Evolutionary conservation across 306 rosid genomes (phyloP), one percentile per base, ranked within the genome.

Genomic region (Astragalus glycyphyllos): DNA sequence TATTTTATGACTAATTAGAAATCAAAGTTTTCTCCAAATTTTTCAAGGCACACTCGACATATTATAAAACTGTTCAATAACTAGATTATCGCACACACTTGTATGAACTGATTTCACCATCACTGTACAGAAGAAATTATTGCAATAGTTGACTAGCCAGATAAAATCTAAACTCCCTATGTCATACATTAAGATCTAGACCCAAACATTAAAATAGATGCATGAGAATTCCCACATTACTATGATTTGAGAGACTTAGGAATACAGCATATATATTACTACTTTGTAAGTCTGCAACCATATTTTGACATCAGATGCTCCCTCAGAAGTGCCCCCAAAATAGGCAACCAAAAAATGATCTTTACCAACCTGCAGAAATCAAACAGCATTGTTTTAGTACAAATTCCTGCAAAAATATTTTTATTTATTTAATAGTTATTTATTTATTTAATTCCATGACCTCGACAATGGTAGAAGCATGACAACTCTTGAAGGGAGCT

Each of bases 381-480:
- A 71, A 62, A 85, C 63, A 68, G 49, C 40, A 57, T n/a, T n/a
- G n/a, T n/a, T n/a, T n/a, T n/a, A n/a, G n/a, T n/a, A n/a, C n/a
- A n/a, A n/a, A n/a, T n/a, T n/a, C n/a, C n/a, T n/a, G n/a, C n/a
- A n/a, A n/a, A n/a, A n/a, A n/a, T n/a, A n/a, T n/a, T n/a, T n/a
- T n/a, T n/a, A n/a, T n/a, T n/a, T n/a, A n/a, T n/a, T n/a, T n/a
- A n/a, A n/a, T n/a, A n/a, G n/a, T n/a, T n/a, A n/a, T 51, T 48
- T 11, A 4, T 11, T 42, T 1, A 55, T 51, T 48, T 11, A 4
- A 65, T 26, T 63, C 42, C 41, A 68, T 66, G 44, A 92, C 98
- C 97, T 92, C 98, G 68, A 88, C 96, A 81, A 92, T 92, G 68
- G 98, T 90, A 65, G 97, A 92, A 79, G 97, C 97, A 84, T 92